Conservation (phyloP, 2,329 filamentous ascomycete species). For the Colletotrichum sp. region DNA sequence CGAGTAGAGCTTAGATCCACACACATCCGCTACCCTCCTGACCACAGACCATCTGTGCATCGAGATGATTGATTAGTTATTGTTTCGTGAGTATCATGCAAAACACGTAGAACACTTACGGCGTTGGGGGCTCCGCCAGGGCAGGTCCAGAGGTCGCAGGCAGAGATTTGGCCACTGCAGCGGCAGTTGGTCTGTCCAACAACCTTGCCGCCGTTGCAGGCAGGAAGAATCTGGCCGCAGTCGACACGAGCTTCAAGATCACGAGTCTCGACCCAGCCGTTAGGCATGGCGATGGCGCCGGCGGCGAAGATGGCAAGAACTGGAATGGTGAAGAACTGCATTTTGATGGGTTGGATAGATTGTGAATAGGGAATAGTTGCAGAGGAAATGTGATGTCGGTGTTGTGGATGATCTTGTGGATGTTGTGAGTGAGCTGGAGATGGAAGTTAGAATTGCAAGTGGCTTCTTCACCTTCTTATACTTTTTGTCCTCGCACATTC, state of each 20-base stretch:
- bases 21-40: background rate
- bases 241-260: background rate
- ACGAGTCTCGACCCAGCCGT: background rate
- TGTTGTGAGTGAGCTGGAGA: background rate
- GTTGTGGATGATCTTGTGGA: background rate
- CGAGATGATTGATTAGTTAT: background rate
- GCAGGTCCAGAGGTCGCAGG: slow-evolving; percentile 25
- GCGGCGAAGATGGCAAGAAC: slow-evolving; percentile 10
- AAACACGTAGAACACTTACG: slow-evolving; percentile 1
- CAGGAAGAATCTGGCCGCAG: slow-evolving; percentile 22
- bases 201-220: slow-evolving; percentile 24
- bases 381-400: background rate
- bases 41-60: background rate
- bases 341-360: background rate
- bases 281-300: slow-evolving; percentile 22
- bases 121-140: slow-evolving; percentile 19
- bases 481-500: background rate
- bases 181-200: slow-evolving; percentile 27
- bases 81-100: background rate
- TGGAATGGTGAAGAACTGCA: background rate
- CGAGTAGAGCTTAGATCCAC: background rate
- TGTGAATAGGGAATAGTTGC: background rate
- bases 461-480: background rate
- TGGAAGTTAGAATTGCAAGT: background rate
- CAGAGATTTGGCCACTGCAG: slow-evolving; percentile 24